phyloP scores from a whole-genome alignment of 202 grass and related monocot genomes.

The Schoenoplectus triqueter region DNA sequence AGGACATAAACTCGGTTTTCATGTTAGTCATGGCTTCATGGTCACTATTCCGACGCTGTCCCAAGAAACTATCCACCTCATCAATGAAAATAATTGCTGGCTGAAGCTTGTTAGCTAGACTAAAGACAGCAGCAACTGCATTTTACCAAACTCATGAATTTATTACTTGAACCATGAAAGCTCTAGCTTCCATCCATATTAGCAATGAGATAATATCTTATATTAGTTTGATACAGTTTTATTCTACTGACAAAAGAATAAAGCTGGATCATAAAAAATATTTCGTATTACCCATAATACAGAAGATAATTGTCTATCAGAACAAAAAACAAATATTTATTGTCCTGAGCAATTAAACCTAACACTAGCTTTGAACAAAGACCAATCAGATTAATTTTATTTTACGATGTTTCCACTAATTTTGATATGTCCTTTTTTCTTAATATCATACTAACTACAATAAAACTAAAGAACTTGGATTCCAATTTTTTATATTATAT shows the following conservation, averaged over 20 bases:
- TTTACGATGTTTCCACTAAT: not conserved
- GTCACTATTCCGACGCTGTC: conserved; percentile 74
- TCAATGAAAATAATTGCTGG: conserved; percentile 99
- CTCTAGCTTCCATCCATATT: not conserved
- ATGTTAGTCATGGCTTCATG: conserved; percentile 95
- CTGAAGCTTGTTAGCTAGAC: conserved; percentile 83
- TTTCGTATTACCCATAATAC: not conserved
- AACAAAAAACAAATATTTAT: not conserved
- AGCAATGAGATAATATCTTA: not conserved
- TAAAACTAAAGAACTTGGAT: not conserved
- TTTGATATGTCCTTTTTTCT: not conserved
- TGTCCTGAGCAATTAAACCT: not conserved
- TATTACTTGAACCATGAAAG: not conserved
- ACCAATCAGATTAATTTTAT: not conserved
- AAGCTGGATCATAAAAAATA: not conserved
- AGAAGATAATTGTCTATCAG: not conserved
- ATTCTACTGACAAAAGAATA: not conserved
- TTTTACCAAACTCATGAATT: conserved; percentile 18
- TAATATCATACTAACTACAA: conserved; percentile 5
- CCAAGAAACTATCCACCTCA: conserved; percentile 96
- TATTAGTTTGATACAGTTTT: not conserved
- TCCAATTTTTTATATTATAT: not conserved
- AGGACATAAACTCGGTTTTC: conserved; percentile 99
- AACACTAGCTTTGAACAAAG: not conserved
- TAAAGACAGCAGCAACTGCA: conserved; percentile 91